Evolutionary conservation across 75 land plant genomes (phyloP), one percentile per base, ranked within the genome.

Genomic region (Adiantum capillusveneris): DNA sequence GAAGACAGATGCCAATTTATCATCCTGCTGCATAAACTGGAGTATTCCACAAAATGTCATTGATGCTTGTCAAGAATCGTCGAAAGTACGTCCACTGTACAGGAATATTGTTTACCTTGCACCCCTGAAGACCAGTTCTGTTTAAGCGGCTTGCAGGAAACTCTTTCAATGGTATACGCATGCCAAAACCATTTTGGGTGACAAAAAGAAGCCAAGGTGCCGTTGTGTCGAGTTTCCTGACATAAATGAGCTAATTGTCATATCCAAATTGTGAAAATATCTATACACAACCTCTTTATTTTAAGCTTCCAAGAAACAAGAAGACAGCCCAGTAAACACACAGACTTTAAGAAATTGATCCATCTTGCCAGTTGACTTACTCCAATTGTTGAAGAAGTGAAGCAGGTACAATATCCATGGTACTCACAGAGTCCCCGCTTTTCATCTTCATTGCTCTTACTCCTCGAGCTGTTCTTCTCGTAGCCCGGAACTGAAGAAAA

Each of bases 131-230:
- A 44, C 98, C 98, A 58, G 74, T 67, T 71, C 86, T 71, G 27
- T 72, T 86, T 26, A 81, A 60, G 43, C 63, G 68, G 44, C 84
- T 70, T 34, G 59, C 19, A 24, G 88, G 81, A 68, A 89, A 94
- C 11, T 60, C 61, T 44, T 70, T 79, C 37, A 94, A 42, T 24
- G 96, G 88, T 36, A 94, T 96, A 25, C 98, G 82, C 79, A 90
- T 94, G 41, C 90, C 98, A 67, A 58, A 65, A n/a, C 98, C 98
- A 79, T 69, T 72, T 52, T 94, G 90, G 48, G 96, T 74, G 29
- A 94, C 78, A 79, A 94, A 84, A 6, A 94, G 75, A 59, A 94
- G 66, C 96, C 98, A 94, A 36, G 98, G 98, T 1, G 82, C 87
- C 54, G 61, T 31, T 22, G 48, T 21, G 16, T 41, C 26, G 34